phyloP scores from a whole-genome alignment of 2,329 filamentous ascomycete genomes.

The Ophioceras dolichostomum region DNA sequence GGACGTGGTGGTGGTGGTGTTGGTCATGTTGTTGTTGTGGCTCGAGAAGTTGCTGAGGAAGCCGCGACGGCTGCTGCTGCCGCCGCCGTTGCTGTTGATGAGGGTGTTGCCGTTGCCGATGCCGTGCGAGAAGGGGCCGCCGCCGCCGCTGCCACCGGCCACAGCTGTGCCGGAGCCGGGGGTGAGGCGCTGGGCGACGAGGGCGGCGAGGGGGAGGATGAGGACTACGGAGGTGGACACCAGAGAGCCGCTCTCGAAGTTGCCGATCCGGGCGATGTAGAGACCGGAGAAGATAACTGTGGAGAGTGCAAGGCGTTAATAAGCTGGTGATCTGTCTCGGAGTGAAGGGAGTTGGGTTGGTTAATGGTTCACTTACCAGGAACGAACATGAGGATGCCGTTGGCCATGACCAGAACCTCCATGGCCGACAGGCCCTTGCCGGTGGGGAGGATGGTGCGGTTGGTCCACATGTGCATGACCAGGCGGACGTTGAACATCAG shows the following conservation, averaged over 20 bases:
- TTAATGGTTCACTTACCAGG: slow-evolving; percentile 40
- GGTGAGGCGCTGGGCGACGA: slow-evolving; percentile 35
- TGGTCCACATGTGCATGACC: slow-evolving; percentile 31
- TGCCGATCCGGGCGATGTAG: slow-evolving; percentile 25
- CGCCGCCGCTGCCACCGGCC: too few species aligned
- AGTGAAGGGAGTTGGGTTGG: too few species aligned
- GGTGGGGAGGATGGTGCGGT: slow-evolving; percentile 32
- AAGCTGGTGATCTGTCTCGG: too few species aligned
- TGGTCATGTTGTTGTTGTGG: not conserved
- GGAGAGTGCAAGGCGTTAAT: not conserved
- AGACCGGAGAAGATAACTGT: slow-evolving; percentile 38
- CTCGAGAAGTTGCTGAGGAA: slow-evolving; percentile 3
- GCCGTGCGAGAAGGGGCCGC: too few species aligned
- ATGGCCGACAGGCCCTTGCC: slow-evolving; percentile 31
- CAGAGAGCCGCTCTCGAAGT: slow-evolving; percentile 37
- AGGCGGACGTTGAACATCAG: slow-evolving; percentile 41
- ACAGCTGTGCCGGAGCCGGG: slow-evolving; percentile 3
- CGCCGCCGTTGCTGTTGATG: slow-evolving; percentile 2
- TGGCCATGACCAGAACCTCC: slow-evolving; percentile 43
- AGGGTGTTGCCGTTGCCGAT: slow-evolving; percentile 1
- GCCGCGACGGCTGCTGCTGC: too few species aligned
- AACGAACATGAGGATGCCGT: slow-evolving; percentile 42
- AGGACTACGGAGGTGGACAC: slow-evolving; percentile 35
- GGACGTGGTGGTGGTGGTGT: slow-evolving; percentile 1
- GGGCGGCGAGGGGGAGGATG: slow-evolving; percentile 37